Conservation (phyloP, 2,329 filamentous ascomycete genomes). For the Colletotrichum eremochloae region DNA sequence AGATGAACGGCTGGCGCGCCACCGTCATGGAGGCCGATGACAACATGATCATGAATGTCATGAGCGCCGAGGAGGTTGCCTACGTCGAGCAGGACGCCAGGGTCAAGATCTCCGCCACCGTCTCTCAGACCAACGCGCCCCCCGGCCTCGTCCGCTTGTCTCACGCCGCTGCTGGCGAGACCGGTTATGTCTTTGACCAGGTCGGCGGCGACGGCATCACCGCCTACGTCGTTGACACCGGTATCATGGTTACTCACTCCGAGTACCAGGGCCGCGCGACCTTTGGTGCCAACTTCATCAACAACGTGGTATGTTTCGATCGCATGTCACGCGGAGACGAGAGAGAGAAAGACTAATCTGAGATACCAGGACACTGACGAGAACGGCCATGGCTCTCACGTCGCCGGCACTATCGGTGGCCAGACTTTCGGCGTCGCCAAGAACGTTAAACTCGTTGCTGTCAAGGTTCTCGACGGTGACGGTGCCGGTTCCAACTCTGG, state of each 20-base stretch:
- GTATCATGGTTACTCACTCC: constrained; percentile 67
- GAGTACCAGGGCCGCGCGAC: constrained; percentile 69
- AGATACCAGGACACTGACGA: constrained; percentile 61
- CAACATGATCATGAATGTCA: constrained; percentile 63
- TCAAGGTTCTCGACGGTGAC: constrained; percentile 71
- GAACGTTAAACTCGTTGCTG: constrained; percentile 65
- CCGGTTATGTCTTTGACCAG: constrained; percentile 65
- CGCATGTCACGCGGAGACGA: not conserved
- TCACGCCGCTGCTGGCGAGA: constrained; percentile 51
- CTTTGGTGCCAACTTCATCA: constrained; percentile 66
- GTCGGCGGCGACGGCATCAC: constrained; percentile 68
- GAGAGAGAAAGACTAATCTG: constrained; percentile 11
- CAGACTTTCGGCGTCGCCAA: constrained; percentile 74
- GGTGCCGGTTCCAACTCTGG: constrained; percentile 63
- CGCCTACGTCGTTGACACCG: constrained; percentile 75
- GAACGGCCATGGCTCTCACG: constrained; percentile 75
- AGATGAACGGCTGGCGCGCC: constrained; percentile 65
- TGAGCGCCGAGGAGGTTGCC: constrained; percentile 61
- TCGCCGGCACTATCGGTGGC: constrained; percentile 72
- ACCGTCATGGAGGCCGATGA: constrained; percentile 67
- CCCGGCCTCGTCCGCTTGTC: constrained; percentile 68
- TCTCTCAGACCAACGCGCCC: constrained; percentile 67
- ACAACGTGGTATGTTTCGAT: constrained; percentile 56
- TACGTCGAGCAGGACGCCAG: constrained; percentile 68
- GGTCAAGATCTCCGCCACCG: constrained; percentile 58